These are phyloP conservation scores for Lavandula angustifolia DNA, from an alignment of 257 asterid genomes.

Conservation along the genomic window DNA sequence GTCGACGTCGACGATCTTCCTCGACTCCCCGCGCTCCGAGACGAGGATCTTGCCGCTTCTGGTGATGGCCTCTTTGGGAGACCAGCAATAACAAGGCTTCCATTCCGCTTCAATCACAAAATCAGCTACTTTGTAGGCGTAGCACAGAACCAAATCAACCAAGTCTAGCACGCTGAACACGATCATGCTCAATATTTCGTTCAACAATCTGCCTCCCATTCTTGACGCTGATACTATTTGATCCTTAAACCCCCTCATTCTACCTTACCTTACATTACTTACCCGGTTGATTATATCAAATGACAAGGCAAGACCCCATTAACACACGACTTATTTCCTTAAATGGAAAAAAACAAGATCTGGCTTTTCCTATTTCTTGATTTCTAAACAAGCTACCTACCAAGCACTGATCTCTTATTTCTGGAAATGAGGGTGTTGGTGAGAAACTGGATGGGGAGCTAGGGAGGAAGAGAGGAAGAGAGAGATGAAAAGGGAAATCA, in stretches of 20 bases:
- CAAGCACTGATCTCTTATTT: too few species aligned
- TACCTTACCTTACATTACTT: too few species aligned
- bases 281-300: too few species aligned
- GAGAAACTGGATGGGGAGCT: conserved; percentile 5
- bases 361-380: too few species aligned
- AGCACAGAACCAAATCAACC: conserved; percentile 63
- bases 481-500: conserved; percentile 17
- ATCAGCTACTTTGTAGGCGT: conserved; percentile 59
- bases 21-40: conserved; percentile 71
- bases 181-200: conserved; percentile 54
- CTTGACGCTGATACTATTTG: conserved; percentile 13
- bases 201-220: conserved; percentile 47
- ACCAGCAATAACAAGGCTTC: conserved; percentile 78
- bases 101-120: conserved; percentile 76
- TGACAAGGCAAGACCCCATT: too few species aligned
- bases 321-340: too few species aligned
- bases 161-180: conserved; percentile 60
- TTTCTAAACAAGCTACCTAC: too few species aligned
- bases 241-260: not conserved
- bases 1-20: conserved; percentile 55
- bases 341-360: too few species aligned
- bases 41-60: conserved; percentile 70
- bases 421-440: conserved; percentile 25
- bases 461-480: conserved; percentile 9
- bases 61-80: conserved; percentile 53